Percentiles rank a stretch among this genome's conserved stretches.
Evolutionary conservation across 2,329 filamentous ascomycete species (phyloP).

Genomic region (Fusarium nurragi): DNA sequence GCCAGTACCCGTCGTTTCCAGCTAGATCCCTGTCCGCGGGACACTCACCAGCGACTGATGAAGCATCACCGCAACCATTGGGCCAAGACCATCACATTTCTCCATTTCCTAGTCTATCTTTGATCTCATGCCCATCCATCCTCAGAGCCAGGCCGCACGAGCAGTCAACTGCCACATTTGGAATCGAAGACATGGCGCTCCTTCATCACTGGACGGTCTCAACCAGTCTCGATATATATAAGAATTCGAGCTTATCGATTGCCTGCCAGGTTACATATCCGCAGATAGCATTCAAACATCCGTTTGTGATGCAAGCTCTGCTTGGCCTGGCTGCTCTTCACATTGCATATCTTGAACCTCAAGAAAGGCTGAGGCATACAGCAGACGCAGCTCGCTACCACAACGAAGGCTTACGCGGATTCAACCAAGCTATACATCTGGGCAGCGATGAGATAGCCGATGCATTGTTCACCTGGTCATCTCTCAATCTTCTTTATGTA

Average conservation of each 20-base stretch:
- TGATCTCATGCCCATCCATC: not conserved
- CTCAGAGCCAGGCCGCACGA: not conserved
- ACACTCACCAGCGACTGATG: not conserved
- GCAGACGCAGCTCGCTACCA: conserved; percentile 4
- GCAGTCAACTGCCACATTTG: not conserved
- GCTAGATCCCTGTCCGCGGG: not conserved
- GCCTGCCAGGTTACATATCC: not conserved
- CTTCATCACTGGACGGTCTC: conserved; percentile 13
- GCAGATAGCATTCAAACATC: not conserved
- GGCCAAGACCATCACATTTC: not conserved
- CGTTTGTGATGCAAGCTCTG: not conserved
- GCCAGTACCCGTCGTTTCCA: not conserved
- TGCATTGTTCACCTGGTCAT: not conserved
- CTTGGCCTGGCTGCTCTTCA: not conserved
- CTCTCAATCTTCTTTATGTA: conserved; percentile 1
- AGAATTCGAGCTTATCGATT: not conserved
- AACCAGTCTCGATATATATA: not conserved
- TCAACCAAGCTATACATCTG: not conserved
- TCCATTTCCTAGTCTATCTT: not conserved
- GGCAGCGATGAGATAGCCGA: fast-evolving
- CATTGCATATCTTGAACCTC: conserved; percentile 1
- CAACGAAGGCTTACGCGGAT: not conserved
- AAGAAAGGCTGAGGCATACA: not conserved
- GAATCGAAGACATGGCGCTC: not conserved
- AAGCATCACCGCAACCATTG: not conserved